phyloP scores from a whole-genome alignment of 306 rosid species.

The Arachis hypogaea region DNA sequence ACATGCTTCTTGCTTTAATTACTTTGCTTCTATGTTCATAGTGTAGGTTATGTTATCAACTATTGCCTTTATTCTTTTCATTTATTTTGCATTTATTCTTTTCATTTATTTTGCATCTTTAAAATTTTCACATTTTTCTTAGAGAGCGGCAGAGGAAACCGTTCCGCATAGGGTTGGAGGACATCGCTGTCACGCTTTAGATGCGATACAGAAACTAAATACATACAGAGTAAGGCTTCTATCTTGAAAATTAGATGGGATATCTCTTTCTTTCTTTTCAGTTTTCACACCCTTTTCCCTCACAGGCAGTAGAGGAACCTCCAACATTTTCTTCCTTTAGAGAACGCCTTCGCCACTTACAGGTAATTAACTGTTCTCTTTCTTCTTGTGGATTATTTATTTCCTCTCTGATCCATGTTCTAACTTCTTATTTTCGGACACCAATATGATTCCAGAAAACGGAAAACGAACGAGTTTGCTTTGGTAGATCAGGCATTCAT shows the following conservation, averaged over 20 bases:
- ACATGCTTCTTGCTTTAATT: no score
- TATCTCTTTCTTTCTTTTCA: neutral
- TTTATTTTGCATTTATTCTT: conserved; percentile 15
- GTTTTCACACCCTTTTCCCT: conserved; percentile 5
- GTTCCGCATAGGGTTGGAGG: conserved; percentile 70
- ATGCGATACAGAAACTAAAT: conserved; percentile 65
- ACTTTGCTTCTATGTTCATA: no score
- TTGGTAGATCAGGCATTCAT: conserved; percentile 98
- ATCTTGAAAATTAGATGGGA: conserved; percentile 38
- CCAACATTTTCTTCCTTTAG: conserved; percentile 82
- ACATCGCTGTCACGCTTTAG: conserved; percentile 76
- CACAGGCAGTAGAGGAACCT: conserved; percentile 69
- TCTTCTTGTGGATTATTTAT: conserved; percentile 29
- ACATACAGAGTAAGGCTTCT: conserved; percentile 56
- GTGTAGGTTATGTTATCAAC: no score
- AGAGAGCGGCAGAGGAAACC: conserved; percentile 85
- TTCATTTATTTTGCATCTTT: conserved; percentile 5
- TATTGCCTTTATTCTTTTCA: conserved; percentile 9
- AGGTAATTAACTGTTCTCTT: conserved; percentile 64
- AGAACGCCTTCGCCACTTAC: conserved; percentile 87
- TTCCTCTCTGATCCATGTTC: conserved; percentile 36
- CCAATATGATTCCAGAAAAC: conserved; percentile 69
- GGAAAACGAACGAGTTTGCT: conserved; percentile 90
- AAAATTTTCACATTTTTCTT: conserved; percentile 34
- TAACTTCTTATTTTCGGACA: conserved; percentile 40